Conservation (phyloP, 2,329 filamentous ascomycete genomes). For the Penicillium psychrosexuale region DNA sequence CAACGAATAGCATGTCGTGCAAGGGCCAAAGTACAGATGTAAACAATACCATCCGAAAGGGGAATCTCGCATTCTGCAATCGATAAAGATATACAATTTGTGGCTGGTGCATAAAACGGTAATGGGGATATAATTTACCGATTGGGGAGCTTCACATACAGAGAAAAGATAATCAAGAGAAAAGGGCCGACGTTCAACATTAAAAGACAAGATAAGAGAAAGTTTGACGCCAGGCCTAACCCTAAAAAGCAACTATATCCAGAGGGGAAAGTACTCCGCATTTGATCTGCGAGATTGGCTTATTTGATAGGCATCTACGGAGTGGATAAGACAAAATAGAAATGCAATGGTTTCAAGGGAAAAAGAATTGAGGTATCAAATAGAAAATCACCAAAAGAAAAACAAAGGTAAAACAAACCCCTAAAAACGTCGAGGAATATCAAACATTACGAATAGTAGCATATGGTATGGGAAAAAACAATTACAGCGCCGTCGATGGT, state of each 20-base stretch:
- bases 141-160: background rate
- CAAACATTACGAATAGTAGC: constrained; percentile 7
- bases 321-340: background rate
- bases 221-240: constrained; percentile 4
- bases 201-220: constrained; percentile 6
- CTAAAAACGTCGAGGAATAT: background rate
- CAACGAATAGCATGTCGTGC: background rate
- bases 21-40: background rate
- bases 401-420: background rate
- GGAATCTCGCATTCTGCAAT: background rate
- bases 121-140: background rate
- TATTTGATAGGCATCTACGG: background rate
- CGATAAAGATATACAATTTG: background rate
- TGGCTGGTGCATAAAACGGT: background rate
- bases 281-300: constrained; percentile 1
- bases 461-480: background rate
- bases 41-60: background rate
- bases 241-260: constrained; percentile 11
- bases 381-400: background rate
- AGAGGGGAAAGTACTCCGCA: constrained; percentile 10
- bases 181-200: no score
- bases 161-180: background rate
- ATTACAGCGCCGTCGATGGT: constrained; percentile 23
- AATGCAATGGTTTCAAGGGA: background rate
- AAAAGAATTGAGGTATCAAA: constrained; percentile 10